Conservation (phyloP, 768 basidiomycete genomes). For the Boletus rubescentipes region DNA sequence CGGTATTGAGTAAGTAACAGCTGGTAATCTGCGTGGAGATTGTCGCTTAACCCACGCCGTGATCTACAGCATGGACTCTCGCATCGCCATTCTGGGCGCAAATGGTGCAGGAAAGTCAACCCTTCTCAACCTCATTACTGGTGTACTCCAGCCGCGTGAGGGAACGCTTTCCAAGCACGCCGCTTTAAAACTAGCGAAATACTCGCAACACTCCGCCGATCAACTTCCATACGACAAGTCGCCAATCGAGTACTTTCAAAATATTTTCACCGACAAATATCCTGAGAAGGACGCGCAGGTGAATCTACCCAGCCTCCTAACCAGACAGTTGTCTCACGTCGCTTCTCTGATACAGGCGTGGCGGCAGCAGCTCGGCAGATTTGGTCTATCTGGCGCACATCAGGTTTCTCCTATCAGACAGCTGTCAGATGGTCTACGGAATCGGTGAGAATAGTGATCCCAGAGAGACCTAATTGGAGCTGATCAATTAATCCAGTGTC, state of each 20-base stretch:
- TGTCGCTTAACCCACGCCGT: constrained; percentile 2
- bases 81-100: constrained; percentile 93
- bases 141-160: constrained; percentile 71
- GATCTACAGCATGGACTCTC: constrained; percentile 78
- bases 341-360: constrained; percentile 59
- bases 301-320: constrained; percentile 11
- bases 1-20: constrained; percentile 85
- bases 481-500: constrained; percentile 51
- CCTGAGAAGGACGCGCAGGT: constrained; percentile 90
- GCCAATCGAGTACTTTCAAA: constrained; percentile 93
- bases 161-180: constrained; percentile 91
- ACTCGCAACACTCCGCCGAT: constrained; percentile 98
- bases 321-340: constrained; percentile 11
- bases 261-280: constrained; percentile 73
- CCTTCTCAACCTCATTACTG: constrained; percentile 86
- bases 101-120: constrained; percentile 97
- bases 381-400: constrained; percentile 92
- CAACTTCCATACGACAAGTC: constrained; percentile 92
- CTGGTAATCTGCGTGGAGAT: constrained; percentile 2
- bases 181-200: constrained; percentile 92
- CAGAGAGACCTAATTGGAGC: constrained; percentile 1
- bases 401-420: constrained; percentile 94
- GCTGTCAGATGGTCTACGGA: constrained; percentile 92
- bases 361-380: constrained; percentile 92
- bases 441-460: constrained; percentile 58